Percentiles rank a stretch among this genome's conserved stretches.
These are phyloP conservation scores for Acanthamoeba sp. DNA, from an alignment of 208 protist genomes.

Conservation along the genomic window DNA sequence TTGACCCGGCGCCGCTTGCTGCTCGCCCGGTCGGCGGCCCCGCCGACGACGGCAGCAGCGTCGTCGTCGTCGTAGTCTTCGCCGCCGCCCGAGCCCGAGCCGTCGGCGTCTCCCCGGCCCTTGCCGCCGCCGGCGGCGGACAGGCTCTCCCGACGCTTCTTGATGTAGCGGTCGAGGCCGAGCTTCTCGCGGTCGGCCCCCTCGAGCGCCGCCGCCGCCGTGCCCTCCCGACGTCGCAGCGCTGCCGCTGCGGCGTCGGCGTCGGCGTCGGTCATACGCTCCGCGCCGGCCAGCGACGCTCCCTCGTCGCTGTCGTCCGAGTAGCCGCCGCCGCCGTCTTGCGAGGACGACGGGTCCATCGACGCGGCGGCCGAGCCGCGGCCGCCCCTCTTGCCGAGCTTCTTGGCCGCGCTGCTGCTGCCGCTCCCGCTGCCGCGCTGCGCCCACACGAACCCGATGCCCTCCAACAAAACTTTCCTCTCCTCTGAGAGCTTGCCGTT, in stretches of 20 bases:
- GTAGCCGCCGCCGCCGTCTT: neutral
- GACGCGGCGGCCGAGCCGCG: neutral
- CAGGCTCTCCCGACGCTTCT: neutral
- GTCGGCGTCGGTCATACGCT: neutral
- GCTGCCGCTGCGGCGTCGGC: neutral
- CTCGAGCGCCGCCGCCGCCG: neutral
- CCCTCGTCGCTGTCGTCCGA: conserved; percentile 35
- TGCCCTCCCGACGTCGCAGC: neutral
- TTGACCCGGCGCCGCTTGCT: conserved; percentile 30
- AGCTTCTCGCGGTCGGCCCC: neutral
- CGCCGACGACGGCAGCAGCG: neutral
- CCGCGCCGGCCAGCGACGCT: neutral
- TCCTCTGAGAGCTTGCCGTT: conserved; percentile 66
- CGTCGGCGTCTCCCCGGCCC: neutral
- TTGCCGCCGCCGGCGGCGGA: neutral
- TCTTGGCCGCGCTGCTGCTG: neutral
- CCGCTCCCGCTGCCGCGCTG: neutral
- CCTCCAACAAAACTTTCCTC: conserved; percentile 39
- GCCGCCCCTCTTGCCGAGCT: neutral
- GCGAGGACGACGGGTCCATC: neutral
- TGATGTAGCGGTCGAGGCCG: conserved; percentile 33
- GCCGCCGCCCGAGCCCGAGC: neutral
- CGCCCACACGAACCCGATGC: conserved; percentile 53
- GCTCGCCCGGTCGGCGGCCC: neutral
- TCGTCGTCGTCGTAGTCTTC: neutral